Conservation (phyloP, 331 rosid species). For the Saraca asoca region DNA sequence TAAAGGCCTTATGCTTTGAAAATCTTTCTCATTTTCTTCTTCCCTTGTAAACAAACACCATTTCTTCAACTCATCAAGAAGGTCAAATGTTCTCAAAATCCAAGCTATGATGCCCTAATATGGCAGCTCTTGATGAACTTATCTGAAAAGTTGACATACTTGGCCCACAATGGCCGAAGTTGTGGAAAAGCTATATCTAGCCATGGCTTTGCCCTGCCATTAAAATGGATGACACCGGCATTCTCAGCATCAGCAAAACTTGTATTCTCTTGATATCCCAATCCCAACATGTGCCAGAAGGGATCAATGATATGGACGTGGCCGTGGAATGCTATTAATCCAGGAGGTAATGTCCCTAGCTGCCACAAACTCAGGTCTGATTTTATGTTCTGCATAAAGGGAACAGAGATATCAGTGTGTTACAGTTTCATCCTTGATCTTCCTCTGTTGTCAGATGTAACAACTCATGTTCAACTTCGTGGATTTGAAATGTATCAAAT, state of each 20-base stretch:
- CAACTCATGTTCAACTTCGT: constrained; percentile 4
- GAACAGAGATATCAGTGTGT: constrained; percentile 13
- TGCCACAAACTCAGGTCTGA: constrained; percentile 98
- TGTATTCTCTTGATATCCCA: constrained; percentile 94
- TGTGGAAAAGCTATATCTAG: constrained; percentile 90
- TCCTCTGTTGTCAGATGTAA: constrained; percentile 21
- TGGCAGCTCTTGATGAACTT: constrained; percentile 88
- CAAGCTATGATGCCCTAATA: constrained; percentile 65
- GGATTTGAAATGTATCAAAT: neutral
- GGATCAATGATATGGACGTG: constrained; percentile 82
- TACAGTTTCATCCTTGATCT: neutral
- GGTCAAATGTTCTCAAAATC: constrained; percentile 36
- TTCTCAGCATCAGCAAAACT: constrained; percentile 65
- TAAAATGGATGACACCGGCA: constrained; percentile 93
- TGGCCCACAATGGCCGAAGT: constrained; percentile 76
- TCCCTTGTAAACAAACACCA: constrained; percentile 42
- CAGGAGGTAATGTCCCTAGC: constrained; percentile 97
- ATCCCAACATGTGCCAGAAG: constrained; percentile 97
- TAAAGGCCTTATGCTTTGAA: constrained; percentile 49
- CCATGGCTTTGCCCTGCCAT: constrained; percentile 99
- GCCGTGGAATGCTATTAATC: constrained; percentile 96
- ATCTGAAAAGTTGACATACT: constrained; percentile 82
- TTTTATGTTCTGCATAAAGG: constrained; percentile 75
- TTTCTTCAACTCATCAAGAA: constrained; percentile 39
- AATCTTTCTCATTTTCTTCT: constrained; percentile 47